Evolutionary conservation across 345 rosid genomes (phyloP).

Genomic region (Alliaria petiolata): DNA sequence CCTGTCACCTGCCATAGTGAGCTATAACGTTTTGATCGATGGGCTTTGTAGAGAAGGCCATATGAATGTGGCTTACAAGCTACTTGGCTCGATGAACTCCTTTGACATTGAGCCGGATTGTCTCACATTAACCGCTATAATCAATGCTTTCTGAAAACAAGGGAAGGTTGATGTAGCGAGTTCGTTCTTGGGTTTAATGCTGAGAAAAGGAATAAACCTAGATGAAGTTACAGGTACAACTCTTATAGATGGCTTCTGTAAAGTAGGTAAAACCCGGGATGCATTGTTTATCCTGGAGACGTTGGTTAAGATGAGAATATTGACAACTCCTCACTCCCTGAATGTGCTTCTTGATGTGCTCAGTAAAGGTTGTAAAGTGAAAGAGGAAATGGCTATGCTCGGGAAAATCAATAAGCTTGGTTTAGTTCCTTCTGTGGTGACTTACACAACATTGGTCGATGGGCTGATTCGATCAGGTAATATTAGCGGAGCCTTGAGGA

Average conservation of each 20-base stretch:
- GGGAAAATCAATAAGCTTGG: constrained; percentile 43
- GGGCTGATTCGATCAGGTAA: constrained; percentile 41
- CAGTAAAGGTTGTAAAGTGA: constrained; percentile 39
- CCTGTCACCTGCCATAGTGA: constrained; percentile 34
- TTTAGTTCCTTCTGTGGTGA: constrained; percentile 48
- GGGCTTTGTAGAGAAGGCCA: constrained; percentile 48
- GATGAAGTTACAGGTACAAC: constrained; percentile 48
- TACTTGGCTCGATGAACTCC: constrained; percentile 36
- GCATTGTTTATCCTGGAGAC: constrained; percentile 37
- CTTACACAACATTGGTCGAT: constrained; percentile 42
- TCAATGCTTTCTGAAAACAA: constrained; percentile 13
- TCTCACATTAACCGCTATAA: too few species aligned
- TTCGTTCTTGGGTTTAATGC: constrained; percentile 37
- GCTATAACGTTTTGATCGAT: constrained; percentile 39
- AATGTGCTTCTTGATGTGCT: constrained; percentile 42
- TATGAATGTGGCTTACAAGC: constrained; percentile 34
- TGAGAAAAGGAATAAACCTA: constrained; percentile 35
- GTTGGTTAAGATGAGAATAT: constrained; percentile 23
- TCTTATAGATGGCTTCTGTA: constrained; percentile 48
- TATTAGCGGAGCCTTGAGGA: constrained; percentile 22
- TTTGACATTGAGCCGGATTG: neutral
- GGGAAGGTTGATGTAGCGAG: constrained; percentile 36
- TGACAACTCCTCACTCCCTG: constrained; percentile 40
- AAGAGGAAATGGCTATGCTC: constrained; percentile 41
- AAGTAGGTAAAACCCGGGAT: constrained; percentile 26